phyloP scores from a whole-genome alignment of 2,329 filamentous ascomycete genomes.

The Diaporthe citriasiana region DNA sequence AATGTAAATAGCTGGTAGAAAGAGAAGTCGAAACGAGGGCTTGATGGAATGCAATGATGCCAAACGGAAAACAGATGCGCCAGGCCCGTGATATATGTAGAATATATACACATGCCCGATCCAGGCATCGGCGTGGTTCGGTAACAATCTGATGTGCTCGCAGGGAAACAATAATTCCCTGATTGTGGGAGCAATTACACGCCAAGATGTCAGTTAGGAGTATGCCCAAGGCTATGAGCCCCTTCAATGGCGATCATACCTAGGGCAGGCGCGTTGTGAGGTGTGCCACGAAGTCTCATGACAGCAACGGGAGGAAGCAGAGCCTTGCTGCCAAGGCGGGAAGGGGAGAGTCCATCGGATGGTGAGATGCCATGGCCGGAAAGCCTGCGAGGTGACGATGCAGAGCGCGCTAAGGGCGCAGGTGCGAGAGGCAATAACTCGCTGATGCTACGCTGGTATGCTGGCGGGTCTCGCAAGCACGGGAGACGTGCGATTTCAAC shows the following conservation, averaged over 20 bases:
- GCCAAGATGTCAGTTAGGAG: conserved; percentile 32
- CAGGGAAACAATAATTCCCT: conserved; percentile 9
- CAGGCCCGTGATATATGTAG: neutral
- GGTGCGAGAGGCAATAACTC: neutral
- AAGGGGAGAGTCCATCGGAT: conserved; percentile 11
- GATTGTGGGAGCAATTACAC: neutral
- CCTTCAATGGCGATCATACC: conserved; percentile 42
- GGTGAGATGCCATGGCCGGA: conserved; percentile 25
- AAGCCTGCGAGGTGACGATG: conserved; percentile 25
- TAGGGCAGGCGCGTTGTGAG: conserved; percentile 5
- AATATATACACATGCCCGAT: conserved; percentile 29
- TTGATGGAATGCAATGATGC: neutral
- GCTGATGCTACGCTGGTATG: neutral
- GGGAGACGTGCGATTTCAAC: neutral
- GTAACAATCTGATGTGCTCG: neutral
- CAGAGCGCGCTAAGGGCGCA: conserved; percentile 6
- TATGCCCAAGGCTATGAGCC: conserved; percentile 11
- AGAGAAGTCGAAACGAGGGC: conserved; percentile 2
- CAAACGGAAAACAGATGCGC: neutral
- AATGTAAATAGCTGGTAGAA: conserved; percentile 36
- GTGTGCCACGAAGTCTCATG: conserved; percentile 22
- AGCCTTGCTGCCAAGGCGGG: conserved; percentile 14
- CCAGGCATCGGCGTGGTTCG: neutral
- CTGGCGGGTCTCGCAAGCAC: neutral
- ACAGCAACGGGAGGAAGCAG: conserved; percentile 6